Evolutionary conservation across 2,329 filamentous ascomycete genomes (phyloP).

Genomic region (Aspergillus terreus): DNA sequence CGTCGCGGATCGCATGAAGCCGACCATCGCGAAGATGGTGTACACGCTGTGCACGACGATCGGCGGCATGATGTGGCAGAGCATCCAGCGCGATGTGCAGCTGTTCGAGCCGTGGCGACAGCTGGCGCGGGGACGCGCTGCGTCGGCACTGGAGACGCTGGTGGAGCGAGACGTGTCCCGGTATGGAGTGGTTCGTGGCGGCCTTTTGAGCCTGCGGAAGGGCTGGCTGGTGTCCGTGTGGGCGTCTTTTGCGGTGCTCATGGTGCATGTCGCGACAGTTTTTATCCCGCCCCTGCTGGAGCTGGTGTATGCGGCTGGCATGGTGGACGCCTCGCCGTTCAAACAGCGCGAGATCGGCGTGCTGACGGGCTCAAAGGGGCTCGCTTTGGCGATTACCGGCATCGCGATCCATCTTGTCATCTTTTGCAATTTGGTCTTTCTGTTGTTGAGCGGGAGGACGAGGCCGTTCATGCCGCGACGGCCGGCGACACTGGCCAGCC

Average conservation of each 20-base stretch:
- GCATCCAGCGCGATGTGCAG: neutral
- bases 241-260: neutral
- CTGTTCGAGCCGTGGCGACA: neutral
- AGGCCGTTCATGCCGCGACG: neutral
- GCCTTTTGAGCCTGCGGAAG: neutral
- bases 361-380: neutral
- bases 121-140: neutral
- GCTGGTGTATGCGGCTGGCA: neutral
- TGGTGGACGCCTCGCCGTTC: neutral
- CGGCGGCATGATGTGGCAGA: neutral
- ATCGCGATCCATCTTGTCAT: neutral
- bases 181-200: neutral
- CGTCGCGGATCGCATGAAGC: neutral
- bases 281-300: neutral
- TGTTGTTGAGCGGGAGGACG: neutral
- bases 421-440: neutral
- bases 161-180: neutral
- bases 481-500: neutral
- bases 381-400: neutral
- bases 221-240: neutral
- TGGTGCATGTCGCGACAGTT: neutral
- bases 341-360: neutral
- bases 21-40: neutral
- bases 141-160: neutral
- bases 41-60: neutral